These are phyloP conservation scores for Zea mays DNA, from an alignment of 176 grass and related monocot genomes.

Conservation along the genomic window DNA sequence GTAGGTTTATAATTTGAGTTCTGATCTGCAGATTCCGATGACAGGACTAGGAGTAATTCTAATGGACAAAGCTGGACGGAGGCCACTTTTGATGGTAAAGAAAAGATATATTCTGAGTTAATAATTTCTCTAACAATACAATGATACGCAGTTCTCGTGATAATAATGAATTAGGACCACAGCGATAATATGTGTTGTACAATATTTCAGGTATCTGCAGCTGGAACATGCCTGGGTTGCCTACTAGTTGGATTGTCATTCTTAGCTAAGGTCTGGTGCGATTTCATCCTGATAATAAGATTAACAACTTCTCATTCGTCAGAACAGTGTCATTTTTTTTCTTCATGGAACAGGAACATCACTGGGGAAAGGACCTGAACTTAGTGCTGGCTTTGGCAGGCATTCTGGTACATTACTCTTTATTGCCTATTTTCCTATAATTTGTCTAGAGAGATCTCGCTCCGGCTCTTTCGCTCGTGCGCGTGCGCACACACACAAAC, in stretches of 20 bases:
- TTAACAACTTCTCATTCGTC: not conserved
- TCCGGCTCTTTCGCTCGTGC: not conserved
- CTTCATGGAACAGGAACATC: constrained; percentile 47
- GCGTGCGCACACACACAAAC: not conserved
- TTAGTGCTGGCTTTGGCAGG: constrained; percentile 59
- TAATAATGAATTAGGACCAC: not conserved
- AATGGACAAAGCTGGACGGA: constrained; percentile 82
- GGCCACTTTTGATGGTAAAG: constrained; percentile 74
- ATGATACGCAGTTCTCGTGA: not conserved
- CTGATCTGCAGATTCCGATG: constrained; percentile 69
- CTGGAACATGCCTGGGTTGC: constrained; percentile 75
- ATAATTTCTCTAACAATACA: not conserved
- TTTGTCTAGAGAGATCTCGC: not conserved
- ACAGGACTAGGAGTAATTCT: constrained; percentile 68
- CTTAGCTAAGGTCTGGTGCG: constrained; percentile 53
- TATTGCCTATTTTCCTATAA: not conserved
- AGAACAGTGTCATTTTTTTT: not conserved
- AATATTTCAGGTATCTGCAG: constrained; percentile 67
- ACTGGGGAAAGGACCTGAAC: constrained; percentile 55
- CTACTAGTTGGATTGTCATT: constrained; percentile 78
- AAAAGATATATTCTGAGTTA: not conserved
- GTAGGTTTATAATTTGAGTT: constrained; percentile 19
- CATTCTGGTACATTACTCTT: constrained; percentile 55
- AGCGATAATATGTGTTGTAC: not conserved
- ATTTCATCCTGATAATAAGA: not conserved